Conservation (phyloP, 116 monocot genomes). For the Iris pallida region DNA sequence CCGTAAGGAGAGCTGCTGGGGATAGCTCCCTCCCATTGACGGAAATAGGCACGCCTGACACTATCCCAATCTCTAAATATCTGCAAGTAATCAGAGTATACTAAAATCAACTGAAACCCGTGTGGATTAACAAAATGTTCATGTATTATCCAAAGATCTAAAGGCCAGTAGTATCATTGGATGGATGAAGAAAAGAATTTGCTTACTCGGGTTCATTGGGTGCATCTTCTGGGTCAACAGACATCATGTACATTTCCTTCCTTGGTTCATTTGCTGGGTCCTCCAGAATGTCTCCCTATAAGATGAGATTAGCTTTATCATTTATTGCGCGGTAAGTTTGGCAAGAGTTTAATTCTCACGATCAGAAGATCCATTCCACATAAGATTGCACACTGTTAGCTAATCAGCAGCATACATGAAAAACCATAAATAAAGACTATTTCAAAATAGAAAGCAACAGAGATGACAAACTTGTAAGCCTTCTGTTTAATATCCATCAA, state of each 20-base stretch:
- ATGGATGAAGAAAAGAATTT: background rate
- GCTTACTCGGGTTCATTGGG: constrained; percentile 83
- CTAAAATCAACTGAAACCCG: too few species aligned
- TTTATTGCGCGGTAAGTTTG: background rate
- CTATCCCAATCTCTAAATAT: constrained; percentile 75
- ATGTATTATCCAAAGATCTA: too few species aligned
- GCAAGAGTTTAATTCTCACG: background rate
- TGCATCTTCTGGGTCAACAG: constrained; percentile 82
- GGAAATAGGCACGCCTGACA: constrained; percentile 66
- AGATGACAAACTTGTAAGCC: background rate
- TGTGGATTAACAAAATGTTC: too few species aligned
- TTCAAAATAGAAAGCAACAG: background rate
- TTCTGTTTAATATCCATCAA: too few species aligned
- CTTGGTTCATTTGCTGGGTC: constrained; percentile 87
- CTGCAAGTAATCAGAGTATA: constrained; percentile 25
- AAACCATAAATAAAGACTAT: background rate
- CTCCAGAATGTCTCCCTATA: constrained; percentile 90
- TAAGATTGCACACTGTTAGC: background rate
- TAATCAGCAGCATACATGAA: too few species aligned
- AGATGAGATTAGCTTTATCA: constrained; percentile 11
- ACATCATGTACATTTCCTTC: constrained; percentile 96
- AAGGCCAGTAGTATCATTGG: background rate
- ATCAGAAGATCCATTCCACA: background rate
- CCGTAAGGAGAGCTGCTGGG: constrained; percentile 67
- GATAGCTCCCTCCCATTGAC: constrained; percentile 66